phyloP scores from a whole-genome alignment of 2,329 filamentous ascomycete species.

The Didymella sp. region DNA sequence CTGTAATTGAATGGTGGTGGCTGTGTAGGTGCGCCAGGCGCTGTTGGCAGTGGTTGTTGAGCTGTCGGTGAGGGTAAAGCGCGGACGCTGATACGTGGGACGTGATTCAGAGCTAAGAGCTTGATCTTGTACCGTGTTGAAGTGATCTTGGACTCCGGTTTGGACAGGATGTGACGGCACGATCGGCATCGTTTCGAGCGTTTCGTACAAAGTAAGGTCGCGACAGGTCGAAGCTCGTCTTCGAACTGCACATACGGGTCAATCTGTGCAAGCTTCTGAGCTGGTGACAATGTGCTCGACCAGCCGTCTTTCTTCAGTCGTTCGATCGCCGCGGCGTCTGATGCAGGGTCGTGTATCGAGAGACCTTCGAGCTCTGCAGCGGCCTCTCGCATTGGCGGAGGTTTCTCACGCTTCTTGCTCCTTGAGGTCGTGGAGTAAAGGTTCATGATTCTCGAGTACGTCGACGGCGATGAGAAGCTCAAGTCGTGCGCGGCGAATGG shows the following conservation, averaged over 20 bases:
- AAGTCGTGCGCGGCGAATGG: constrained; percentile 54
- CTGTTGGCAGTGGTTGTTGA: constrained; percentile 57
- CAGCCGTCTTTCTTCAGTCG: constrained; percentile 66
- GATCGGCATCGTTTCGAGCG: constrained; percentile 90
- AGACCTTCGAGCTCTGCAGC: constrained; percentile 74
- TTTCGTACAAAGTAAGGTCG: constrained; percentile 86
- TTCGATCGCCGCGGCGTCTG: constrained; percentile 66
- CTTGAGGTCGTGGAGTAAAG: constrained; percentile 72
- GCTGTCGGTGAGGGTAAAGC: constrained; percentile 59
- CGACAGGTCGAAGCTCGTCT: constrained; percentile 79
- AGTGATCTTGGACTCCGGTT: constrained; percentile 88
- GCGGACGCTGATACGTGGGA: constrained; percentile 79
- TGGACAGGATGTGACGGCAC: constrained; percentile 93
- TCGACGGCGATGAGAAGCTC: constrained; percentile 75
- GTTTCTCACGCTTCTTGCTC: constrained; percentile 67
- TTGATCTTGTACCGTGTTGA: constrained; percentile 93
- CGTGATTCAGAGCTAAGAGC: constrained; percentile 82
- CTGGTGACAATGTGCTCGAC: constrained; percentile 65
- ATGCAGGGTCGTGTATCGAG: constrained; percentile 64
- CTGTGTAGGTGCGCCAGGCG: constrained; percentile 31
- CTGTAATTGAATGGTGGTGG: constrained; percentile 53
- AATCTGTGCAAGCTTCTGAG: constrained; percentile 61
- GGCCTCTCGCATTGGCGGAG: constrained; percentile 82
- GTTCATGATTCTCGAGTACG: constrained; percentile 87
- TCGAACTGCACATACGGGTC: constrained; percentile 66